These are phyloP conservation scores for Orbilia brochopaga DNA, from an alignment of 2,329 filamentous ascomycete genomes.

Conservation along the genomic window DNA sequence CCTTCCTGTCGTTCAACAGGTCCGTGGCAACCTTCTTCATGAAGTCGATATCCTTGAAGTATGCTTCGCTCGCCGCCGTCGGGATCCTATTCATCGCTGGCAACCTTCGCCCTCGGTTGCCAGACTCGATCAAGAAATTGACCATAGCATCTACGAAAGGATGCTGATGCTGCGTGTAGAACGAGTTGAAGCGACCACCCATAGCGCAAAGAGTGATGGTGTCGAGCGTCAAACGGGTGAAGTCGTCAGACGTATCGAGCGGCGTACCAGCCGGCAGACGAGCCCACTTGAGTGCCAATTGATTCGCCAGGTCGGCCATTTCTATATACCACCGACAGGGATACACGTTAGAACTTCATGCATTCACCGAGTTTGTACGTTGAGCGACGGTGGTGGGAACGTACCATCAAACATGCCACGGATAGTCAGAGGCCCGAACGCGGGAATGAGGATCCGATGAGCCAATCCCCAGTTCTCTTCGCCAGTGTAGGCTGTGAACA, in stretches of 20 bases:
- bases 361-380: not conserved
- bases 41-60: constrained; percentile 64
- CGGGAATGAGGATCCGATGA: constrained; percentile 70
- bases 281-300: constrained; percentile 72
- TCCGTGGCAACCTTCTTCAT: constrained; percentile 66
- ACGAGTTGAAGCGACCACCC: constrained; percentile 71
- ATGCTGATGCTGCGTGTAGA: constrained; percentile 72
- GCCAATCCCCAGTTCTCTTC: constrained; percentile 70
- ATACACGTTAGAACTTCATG: not conserved
- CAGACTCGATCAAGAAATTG: constrained; percentile 67
- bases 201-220: constrained; percentile 66
- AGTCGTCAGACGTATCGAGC: constrained; percentile 70
- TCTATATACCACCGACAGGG: constrained; percentile 57
- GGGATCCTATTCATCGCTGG: constrained; percentile 63
- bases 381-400: constrained; percentile 49
- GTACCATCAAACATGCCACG: constrained; percentile 68
- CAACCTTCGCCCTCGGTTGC: constrained; percentile 61
- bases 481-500: constrained; percentile 66
- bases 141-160: constrained; percentile 74
- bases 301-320: constrained; percentile 71
- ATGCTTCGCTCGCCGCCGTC: constrained; percentile 60
- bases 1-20: constrained; percentile 67
- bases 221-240: constrained; percentile 75
- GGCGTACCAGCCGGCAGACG: constrained; percentile 65
- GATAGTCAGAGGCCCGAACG: constrained; percentile 73